Evolutionary conservation across 129 eudicot species (phyloP).

Genomic region (Deinandra increscens): DNA sequence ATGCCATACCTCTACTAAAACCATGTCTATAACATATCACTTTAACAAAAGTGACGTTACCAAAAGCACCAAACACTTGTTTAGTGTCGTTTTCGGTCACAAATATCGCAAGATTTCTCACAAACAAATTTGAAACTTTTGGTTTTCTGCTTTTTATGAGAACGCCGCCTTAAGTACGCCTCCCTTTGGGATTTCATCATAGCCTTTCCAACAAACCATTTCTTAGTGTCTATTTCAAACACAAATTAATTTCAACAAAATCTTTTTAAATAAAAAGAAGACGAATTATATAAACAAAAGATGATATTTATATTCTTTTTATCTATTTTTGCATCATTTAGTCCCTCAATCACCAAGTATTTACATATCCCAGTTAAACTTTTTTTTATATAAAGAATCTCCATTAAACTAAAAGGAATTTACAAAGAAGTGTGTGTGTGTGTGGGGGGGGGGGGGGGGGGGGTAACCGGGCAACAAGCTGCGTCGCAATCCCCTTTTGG

Average conservation of each 20-base stretch:
- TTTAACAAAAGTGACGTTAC: conserved; percentile 36
- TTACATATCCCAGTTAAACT: no score
- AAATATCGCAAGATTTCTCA: conserved; percentile 33
- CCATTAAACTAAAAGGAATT: no score
- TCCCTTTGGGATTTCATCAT: conserved; percentile 43
- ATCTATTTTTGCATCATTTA: conserved; percentile 7
- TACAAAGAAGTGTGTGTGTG: no score
- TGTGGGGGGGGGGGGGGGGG: no score
- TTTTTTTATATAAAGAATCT: no score
- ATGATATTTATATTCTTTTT: not conserved
- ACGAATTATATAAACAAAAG: not conserved
- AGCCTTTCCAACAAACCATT: conserved; percentile 46
- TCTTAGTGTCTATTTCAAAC: conserved; percentile 39
- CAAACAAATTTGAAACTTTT: conserved; percentile 26
- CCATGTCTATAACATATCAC: conserved; percentile 39
- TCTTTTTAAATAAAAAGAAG: not conserved
- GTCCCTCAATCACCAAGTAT: conserved; percentile 39
- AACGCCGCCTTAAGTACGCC: conserved; percentile 15
- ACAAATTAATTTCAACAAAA: not conserved
- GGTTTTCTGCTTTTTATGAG: conserved; percentile 14
- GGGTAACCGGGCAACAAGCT: no score
- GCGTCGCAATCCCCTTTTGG: no score
- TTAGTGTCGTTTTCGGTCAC: conserved; percentile 32
- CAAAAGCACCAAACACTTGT: conserved; percentile 40
- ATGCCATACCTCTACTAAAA: conserved; percentile 45